Evolutionary conservation across 768 basidiomycete genomes (phyloP).

Genomic region (Pulveroboletus frians): DNA sequence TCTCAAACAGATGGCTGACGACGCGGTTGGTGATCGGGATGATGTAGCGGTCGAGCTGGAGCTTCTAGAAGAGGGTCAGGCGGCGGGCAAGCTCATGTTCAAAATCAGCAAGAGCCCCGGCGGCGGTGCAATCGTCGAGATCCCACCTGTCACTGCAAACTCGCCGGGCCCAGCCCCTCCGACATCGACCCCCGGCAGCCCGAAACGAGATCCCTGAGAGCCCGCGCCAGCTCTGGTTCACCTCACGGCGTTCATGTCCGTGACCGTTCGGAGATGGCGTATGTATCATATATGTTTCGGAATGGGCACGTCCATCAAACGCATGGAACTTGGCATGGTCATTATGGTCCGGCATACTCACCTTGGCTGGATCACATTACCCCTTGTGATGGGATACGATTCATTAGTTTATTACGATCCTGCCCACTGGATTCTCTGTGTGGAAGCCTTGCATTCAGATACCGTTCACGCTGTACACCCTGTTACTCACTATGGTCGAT

Average conservation of each 20-base stretch:
- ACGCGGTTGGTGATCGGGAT: background rate
- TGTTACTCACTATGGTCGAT: background rate
- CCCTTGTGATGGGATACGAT: background rate
- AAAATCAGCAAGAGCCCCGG: conserved; percentile 20
- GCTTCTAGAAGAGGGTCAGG: conserved; percentile 28
- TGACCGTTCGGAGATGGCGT: conserved; percentile 1
- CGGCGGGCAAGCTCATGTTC: conserved; percentile 27
- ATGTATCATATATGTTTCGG: conserved; percentile 4
- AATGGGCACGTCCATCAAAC: conserved; percentile 2
- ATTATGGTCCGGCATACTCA: background rate
- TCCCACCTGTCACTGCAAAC: background rate
- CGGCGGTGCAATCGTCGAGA: conserved; percentile 1
- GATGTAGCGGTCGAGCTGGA: conserved; percentile 27
- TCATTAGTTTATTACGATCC: background rate
- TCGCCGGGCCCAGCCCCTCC: background rate
- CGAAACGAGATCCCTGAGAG: conserved; percentile 1
- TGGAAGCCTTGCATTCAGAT: background rate
- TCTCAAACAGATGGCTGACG: background rate
- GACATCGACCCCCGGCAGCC: conserved; percentile 3
- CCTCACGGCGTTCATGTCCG: conserved; percentile 3
- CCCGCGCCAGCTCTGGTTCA: background rate
- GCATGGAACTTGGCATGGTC: background rate
- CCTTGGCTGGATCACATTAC: background rate
- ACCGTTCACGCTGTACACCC: conserved; percentile 17
- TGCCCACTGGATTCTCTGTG: background rate